A percentile compares a stretch with the other conserved stretches of the same genome.
Evolutionary conservation across 345 rosid species (phyloP).

Genomic region (Eucalyptus fibrosa): DNA sequence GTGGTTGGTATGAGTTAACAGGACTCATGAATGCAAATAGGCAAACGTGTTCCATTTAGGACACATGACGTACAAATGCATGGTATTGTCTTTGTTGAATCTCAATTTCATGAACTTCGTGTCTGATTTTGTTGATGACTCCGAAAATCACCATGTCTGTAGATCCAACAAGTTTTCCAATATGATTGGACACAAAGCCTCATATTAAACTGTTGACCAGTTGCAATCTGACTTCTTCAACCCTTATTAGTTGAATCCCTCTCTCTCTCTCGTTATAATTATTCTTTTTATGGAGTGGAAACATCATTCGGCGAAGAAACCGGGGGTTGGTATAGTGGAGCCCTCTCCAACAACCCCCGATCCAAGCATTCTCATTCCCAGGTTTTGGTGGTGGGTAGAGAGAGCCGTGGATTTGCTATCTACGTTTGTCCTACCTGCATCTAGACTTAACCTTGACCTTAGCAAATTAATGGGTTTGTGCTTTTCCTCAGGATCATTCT

Average conservation of each 20-base stretch:
- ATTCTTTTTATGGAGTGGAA: background rate
- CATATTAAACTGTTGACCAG: background rate
- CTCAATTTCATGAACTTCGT: background rate
- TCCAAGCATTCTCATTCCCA: background rate
- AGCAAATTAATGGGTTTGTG: background rate
- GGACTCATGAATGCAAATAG: accelerated
- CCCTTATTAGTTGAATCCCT: background rate
- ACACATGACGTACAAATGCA: background rate
- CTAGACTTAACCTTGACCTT: background rate
- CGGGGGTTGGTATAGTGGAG: background rate
- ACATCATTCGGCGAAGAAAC: background rate
- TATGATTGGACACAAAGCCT: background rate
- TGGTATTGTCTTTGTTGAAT: background rate
- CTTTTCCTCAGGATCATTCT: background rate
- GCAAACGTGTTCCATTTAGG: background rate
- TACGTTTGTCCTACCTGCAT: background rate
- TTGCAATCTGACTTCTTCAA: background rate
- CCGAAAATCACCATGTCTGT: background rate
- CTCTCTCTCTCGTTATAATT: background rate
- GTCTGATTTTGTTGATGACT: background rate
- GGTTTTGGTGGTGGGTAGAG: background rate
- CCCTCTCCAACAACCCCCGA: background rate
- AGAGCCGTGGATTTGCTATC: background rate
- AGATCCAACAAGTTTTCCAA: background rate
- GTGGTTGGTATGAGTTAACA: background rate